Percentiles rank a stretch among this genome's conserved stretches.
These are phyloP conservation scores for Cladosporium velox DNA, from an alignment of 2,329 filamentous ascomycete species.

Conservation along the genomic window DNA sequence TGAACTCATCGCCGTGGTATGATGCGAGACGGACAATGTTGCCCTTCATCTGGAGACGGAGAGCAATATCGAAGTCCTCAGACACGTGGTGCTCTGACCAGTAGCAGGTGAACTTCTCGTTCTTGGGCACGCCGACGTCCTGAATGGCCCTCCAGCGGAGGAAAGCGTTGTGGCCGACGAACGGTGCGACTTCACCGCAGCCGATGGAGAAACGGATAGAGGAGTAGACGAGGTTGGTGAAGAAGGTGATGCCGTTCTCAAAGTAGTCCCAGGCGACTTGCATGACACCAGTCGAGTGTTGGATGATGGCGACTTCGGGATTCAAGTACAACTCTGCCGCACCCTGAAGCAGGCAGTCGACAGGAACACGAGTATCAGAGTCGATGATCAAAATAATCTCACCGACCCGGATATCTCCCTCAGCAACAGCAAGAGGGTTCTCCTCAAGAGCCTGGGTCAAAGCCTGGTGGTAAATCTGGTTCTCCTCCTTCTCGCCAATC, in stretches of 20 bases:
- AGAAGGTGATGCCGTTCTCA: conserved; percentile 75
- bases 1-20: conserved; percentile 69
- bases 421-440: conserved; percentile 64
- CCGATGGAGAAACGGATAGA: conserved; percentile 70
- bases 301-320: conserved; percentile 70
- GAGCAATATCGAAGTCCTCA: conserved; percentile 75
- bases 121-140: conserved; percentile 60
- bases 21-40: conserved; percentile 69
- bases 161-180: conserved; percentile 77
- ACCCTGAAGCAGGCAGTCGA: conserved; percentile 68
- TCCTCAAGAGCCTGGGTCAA: conserved; percentile 65
- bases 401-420: conserved; percentile 61
- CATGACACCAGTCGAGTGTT: conserved; percentile 75
- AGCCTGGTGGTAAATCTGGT: conserved; percentile 61
- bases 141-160: conserved; percentile 68
- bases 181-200: conserved; percentile 71
- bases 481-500: conserved; percentile 60
- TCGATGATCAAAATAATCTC: conserved; percentile 69
- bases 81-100: conserved; percentile 77
- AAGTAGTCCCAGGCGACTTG: conserved; percentile 72
- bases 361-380: conserved; percentile 68
- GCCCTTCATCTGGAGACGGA: conserved; percentile 70
- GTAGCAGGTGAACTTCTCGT: conserved; percentile 64
- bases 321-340: conserved; percentile 71
- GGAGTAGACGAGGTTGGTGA: conserved; percentile 76